A percentile compares a stretch with the other conserved stretches of the same genome.
These are phyloP conservation scores for Pseudogymnoascus sp. DNA, from an alignment of 2,329 filamentous ascomycete species.

Conservation along the genomic window DNA sequence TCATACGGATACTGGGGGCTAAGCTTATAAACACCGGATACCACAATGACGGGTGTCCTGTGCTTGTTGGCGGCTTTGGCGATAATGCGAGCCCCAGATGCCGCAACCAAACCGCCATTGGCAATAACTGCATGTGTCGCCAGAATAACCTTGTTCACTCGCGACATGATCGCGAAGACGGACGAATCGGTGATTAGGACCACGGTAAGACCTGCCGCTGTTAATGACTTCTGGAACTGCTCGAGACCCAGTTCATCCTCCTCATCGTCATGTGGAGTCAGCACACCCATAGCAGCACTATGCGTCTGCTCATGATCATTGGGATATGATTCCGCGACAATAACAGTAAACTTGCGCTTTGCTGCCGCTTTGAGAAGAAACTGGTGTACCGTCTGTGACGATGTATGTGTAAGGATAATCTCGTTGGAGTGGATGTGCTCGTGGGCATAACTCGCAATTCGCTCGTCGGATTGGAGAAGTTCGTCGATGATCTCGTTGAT, in stretches of 20 bases:
- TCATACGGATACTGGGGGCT: conserved; percentile 84
- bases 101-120: conserved; percentile 77
- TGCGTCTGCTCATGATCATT: conserved; percentile 60
- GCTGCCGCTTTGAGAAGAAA: conserved; percentile 81
- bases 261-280: conserved; percentile 26
- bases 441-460: conserved; percentile 80
- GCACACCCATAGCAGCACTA: conserved; percentile 50
- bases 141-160: conserved; percentile 90
- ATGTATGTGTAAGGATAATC: conserved; percentile 81
- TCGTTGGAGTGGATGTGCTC: conserved; percentile 92
- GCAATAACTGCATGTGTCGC: conserved; percentile 80
- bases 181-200: conserved; percentile 78
- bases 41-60: conserved; percentile 75
- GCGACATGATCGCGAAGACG: conserved; percentile 87
- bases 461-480: conserved; percentile 83
- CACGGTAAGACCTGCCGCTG: conserved; percentile 67
- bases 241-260: conserved; percentile 32
- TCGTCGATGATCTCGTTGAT: conserved; percentile 96
- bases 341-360: conserved; percentile 85
- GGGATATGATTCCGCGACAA: conserved; percentile 67
- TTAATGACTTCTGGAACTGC: conserved; percentile 67
- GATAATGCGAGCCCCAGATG: conserved; percentile 74
- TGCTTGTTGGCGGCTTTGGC: conserved; percentile 77
- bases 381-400: conserved; percentile 76
- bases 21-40: conserved; percentile 88